phyloP scores from a whole-genome alignment of 1,284 basidiomycete species.

The Cutaneotrichosporon cyanovorans region DNA sequence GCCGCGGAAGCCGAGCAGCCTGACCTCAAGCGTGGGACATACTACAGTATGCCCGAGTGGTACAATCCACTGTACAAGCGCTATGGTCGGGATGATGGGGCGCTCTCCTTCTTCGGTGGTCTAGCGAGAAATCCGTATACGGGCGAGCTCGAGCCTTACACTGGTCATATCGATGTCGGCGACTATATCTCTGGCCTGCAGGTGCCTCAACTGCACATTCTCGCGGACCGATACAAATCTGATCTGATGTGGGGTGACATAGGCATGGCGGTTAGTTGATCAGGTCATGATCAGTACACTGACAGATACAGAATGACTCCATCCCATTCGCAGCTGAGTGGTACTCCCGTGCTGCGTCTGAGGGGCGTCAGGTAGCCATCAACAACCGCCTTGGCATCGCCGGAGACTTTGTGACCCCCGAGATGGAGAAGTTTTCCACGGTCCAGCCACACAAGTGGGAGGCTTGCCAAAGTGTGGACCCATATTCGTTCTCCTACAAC shows the following conservation, averaged over 20 bases:
- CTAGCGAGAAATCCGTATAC: conserved; percentile 54
- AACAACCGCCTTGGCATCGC: conserved; percentile 50
- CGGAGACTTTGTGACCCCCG: conserved; percentile 54
- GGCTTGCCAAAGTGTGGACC: conserved; percentile 41
- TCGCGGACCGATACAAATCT: conserved; percentile 51
- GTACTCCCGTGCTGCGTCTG: conserved; percentile 50
- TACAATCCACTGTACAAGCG: conserved; percentile 53
- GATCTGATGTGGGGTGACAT: conserved; percentile 57
- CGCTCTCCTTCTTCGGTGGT: conserved; percentile 49
- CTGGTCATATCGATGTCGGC: conserved; percentile 50
- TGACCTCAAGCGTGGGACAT: conserved; percentile 19
- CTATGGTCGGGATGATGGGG: conserved; percentile 48
- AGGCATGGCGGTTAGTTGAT: conserved; percentile 50
- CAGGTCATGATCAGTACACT: too few relatives aligned
- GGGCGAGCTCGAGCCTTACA: conserved; percentile 53
- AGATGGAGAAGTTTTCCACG: conserved; percentile 52
- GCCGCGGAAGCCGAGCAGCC: conserved; percentile 45
- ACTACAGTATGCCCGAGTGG: conserved; percentile 49
- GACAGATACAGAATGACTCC: conserved; percentile 46
- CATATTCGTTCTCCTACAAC: conserved; percentile 37
- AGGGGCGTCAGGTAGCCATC: conserved; percentile 54
- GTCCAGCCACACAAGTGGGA: conserved; percentile 55
- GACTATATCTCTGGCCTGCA: conserved; percentile 55
- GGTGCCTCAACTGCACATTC: conserved; percentile 54
- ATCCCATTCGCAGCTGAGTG: conserved; percentile 51